Evolutionary conservation across 495 filamentous ascomycete genomes (phyloP), one percentile per base, ranked within the genome.

Genomic region (Xylaria intraflava): DNA sequence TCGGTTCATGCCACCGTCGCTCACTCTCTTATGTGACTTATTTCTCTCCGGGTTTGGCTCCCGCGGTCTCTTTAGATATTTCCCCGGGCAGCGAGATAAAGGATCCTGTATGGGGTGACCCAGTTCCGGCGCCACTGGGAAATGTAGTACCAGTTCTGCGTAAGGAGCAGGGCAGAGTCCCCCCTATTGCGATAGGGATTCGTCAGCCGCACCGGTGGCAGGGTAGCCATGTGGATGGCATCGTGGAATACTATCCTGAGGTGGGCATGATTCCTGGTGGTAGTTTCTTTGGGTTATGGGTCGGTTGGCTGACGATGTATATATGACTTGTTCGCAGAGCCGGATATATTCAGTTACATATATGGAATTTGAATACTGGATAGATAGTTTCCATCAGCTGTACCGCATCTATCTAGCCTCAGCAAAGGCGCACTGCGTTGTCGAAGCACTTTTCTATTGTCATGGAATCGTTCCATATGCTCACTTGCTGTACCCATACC

Each of bases 221-320:
- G 26, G 1, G 31, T 0, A 26, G 24, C 6, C 43, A 36, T 9
- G 41, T 63, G 24, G 27, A 38, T 2, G 36, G 55, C 24, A 63
- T 63, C 27, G 27, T 38, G n/a, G 26, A 35, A n/a, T 63, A 58
- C 48, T 63, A 57, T 26, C 60, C 60, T 30, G 60, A 63, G 49
- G 48, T 60, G 17, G 51, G 41, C 2, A 54, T 61, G 45, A 38
- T 55, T 46, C 29, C 33, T 36, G 51, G 55, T 27, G 26, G 29
- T 12, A 53, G 40, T 45, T 53, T 53, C 50, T 53, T 45, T 36
- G 20, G 27, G 16, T 20, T 20, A 29, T 52, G 2, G n/a, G n/a
- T n/a, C n/a, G n/a, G n/a, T n/a, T n/a, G n/a, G n/a, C n/a, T n/a
- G n/a, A n/a, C n/a, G n/a, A n/a, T n/a, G n/a, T n/a, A n/a, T n/a